Evolutionary conservation across 2,329 filamentous ascomycete genomes (phyloP), one percentile per base, ranked within the genome.

Genomic region (Lecanoromycetidae sp.): DNA sequence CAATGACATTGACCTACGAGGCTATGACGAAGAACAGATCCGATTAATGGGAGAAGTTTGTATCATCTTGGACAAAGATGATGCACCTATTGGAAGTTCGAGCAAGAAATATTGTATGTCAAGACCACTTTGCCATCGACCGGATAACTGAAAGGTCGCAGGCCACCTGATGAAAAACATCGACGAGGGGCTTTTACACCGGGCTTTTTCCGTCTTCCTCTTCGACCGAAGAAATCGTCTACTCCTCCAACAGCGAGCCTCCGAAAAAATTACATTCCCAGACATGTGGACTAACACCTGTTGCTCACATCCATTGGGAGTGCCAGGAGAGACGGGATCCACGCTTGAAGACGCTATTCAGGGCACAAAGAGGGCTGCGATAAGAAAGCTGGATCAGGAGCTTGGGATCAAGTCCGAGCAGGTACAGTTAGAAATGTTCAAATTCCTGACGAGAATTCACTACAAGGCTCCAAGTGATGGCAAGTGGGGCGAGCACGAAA

Each of bases 251-350:
- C 91, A 96, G 72, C 84, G 91, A 56, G 91, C 91, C 23, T 72
- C 80, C 33, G 90, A 96, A 71, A 98, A 98, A 74, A 98, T 98
- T 62, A 98, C 91, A 5, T 98, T 98, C 70, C 90, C 91, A 40
- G 87, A 94, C 63, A 88, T 95, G 82, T 98, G 91, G 91, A 98
- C 91, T 54, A 98, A 98, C 70, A 98, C 91, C 26, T 98, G 91
- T 76, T 98, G 91, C 74, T 98, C 91, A 32, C 91, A 98, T 67
- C 91, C 91, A 4, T 76, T 98, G 52, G 85, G 86, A 46, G 84
- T 95, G 56, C 84, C 91, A 7, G 82, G 83, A 55, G 91, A 98
- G 77, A 94, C 87, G 22, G 91, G 91, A 53, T 76, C 80, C 26
- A 83, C 82, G 56, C 73, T 98, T 35, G 75, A 81, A 41, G 84